Base-by-base conservation (phyloP, 352 stramenopile species). In the Phytopythium sindhum region DNA sequence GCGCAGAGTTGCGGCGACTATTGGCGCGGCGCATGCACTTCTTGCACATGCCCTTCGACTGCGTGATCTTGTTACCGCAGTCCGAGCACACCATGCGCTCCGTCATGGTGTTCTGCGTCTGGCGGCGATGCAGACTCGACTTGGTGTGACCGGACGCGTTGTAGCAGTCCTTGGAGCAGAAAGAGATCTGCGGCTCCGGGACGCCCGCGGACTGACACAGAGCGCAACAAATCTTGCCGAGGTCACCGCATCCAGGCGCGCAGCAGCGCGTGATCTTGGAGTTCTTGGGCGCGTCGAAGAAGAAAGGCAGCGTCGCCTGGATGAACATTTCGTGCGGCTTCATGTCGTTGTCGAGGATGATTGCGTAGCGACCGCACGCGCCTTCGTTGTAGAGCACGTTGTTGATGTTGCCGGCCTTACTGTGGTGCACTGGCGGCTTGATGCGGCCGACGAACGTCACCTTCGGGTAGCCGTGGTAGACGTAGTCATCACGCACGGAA, bases 341-440 rank as follows among this genome's bases (percentile, higher is more conserved):
- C 84, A 93, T 93, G 66, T 93, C 84, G 65, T 90, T 91, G 68
- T 92, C 84, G 39, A 92, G 64, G 51, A 92, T 93, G 51, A 93
- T 84, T 29, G 77, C 80, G 63, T 91, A 90, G 24, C 81, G 80
- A 11, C 80, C 81, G 45, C 64, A 77, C 15, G 81, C 79, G n/a
- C 80, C 78, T 68, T 93, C 84, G 55, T 93, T 90, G 75, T 91
- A 89, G 8, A 93, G 67, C 41, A 88, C 80, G 54, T 93, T 91
- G 77, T 93, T 93, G 63, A 90, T 89, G 71, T 93, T 93, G 12
- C 81, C 84, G 19, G 84, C 84, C 64, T 93, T 93, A 33, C 69
- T 81, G 71, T 93, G 84, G 67, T 93, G 84, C 12, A 88, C 76
- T 37, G 75, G 79, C 17, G 81, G 79, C 60, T 88, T 90, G 71